phyloP scores from a whole-genome alignment of 2,329 filamentous ascomycete genomes.

The Exophiala sp. region DNA sequence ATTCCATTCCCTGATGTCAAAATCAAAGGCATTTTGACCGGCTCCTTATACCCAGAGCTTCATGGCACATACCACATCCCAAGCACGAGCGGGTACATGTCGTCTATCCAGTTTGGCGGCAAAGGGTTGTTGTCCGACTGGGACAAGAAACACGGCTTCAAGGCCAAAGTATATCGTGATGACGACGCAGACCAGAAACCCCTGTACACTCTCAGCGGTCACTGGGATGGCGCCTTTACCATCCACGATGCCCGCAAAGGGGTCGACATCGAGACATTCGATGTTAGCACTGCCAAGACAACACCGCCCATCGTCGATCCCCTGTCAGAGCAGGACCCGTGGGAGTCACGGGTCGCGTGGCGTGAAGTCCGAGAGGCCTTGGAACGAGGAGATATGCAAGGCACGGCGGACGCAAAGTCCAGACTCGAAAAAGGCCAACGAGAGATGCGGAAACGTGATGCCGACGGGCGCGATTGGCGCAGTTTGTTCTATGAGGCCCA shows the following conservation, averaged over 20 bases:
- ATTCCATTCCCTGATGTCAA: constrained; percentile 26
- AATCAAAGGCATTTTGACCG: constrained; percentile 35
- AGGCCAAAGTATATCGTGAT: constrained; percentile 22
- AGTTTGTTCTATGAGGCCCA: constrained; percentile 64
- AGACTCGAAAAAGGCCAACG: constrained; percentile 88
- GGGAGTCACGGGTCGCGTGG: constrained; percentile 87
- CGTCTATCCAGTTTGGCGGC: constrained; percentile 23
- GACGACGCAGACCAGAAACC: constrained; percentile 11
- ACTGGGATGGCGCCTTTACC: constrained; percentile 57
- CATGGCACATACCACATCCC: constrained; percentile 23
- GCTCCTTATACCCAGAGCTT: constrained; percentile 42
- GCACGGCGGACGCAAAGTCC: constrained; percentile 69
- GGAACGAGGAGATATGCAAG: constrained; percentile 74
- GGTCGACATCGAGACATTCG: constrained; percentile 53
- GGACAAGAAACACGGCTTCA: constrained; percentile 21
- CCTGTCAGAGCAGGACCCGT: constrained; percentile 72
- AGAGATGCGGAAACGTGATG: constrained; percentile 66
- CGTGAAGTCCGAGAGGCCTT: constrained; percentile 76
- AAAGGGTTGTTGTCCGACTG: constrained; percentile 17
- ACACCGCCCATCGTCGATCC: constrained; percentile 66
- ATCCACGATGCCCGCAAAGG: constrained; percentile 62
- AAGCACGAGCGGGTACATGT: constrained; percentile 25
- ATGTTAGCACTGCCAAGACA: constrained; percentile 52
- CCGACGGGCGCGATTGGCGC: constrained; percentile 70
- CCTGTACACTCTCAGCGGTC: constrained; percentile 23